phyloP scores from a whole-genome alignment of 2,329 filamentous ascomycete species.

The Xylariales sp. region DNA sequence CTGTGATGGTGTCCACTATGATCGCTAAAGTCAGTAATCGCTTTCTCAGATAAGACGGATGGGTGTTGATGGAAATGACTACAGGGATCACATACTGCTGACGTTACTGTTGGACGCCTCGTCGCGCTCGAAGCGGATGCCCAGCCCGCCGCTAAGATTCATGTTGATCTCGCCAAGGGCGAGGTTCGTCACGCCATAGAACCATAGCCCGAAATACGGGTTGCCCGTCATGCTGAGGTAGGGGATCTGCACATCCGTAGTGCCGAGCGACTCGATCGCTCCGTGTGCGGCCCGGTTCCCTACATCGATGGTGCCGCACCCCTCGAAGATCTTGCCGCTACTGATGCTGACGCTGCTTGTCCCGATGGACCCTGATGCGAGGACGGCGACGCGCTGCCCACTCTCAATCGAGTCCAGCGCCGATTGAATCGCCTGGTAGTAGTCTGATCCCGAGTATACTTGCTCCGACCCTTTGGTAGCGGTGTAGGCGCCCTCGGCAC shows the following conservation, averaged over 20 bases:
- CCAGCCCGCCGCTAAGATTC: conserved; percentile 65
- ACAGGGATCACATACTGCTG: background rate
- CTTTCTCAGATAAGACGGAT: background rate
- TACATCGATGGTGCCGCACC: conserved; percentile 66
- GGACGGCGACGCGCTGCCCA: conserved; percentile 65
- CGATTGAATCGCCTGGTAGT: conserved; percentile 64
- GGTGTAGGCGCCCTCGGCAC: conserved; percentile 41
- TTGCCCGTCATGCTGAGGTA: conserved; percentile 68
- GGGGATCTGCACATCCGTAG: conserved; percentile 63
- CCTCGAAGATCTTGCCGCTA: conserved; percentile 68
- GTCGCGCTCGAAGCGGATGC: conserved; percentile 69
- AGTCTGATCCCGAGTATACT: conserved; percentile 65
- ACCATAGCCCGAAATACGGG: conserved; percentile 68
- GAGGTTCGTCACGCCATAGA: conserved; percentile 63
- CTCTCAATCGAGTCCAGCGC: conserved; percentile 63
- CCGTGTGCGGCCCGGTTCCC: conserved; percentile 58
- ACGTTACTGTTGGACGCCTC: conserved; percentile 63
- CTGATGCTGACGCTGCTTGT: conserved; percentile 62
- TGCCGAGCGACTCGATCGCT: conserved; percentile 64
- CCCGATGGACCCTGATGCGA: conserved; percentile 66
- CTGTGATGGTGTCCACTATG: conserved; percentile 59
- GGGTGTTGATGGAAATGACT: background rate
- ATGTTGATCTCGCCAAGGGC: conserved; percentile 64
- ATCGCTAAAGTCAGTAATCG: background rate
- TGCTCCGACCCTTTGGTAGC: conserved; percentile 52